Percentiles rank a stretch among this genome's conserved stretches.
phyloP scores from a whole-genome alignment of 1,284 basidiomycete genomes.

The Fomitiporia mediterranea region DNA sequence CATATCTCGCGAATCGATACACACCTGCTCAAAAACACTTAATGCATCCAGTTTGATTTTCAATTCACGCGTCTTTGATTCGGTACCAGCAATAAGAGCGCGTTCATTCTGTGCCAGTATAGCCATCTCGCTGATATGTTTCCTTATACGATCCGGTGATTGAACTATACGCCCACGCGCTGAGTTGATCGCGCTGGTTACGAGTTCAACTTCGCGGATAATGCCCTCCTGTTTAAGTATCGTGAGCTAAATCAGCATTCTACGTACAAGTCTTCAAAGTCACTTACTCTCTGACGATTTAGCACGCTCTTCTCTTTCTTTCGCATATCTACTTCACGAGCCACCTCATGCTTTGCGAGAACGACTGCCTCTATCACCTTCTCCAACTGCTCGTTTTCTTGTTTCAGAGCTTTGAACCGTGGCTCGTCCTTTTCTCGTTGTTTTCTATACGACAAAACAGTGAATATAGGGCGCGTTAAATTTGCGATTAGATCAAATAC shows the following conservation, averaged over 20 bases:
- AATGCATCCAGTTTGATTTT: slow-evolving; percentile 69
- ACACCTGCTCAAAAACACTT: slow-evolving; percentile 69
- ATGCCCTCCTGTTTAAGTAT: slow-evolving; percentile 46
- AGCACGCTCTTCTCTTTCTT: slow-evolving; percentile 62
- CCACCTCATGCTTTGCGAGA: slow-evolving; percentile 53
- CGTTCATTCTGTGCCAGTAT: slow-evolving; percentile 56
- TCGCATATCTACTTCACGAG: slow-evolving; percentile 58
- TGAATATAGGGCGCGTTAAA: neutral
- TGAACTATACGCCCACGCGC: slow-evolving; percentile 75
- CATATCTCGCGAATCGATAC: neutral
- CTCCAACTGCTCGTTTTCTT: slow-evolving; percentile 58
- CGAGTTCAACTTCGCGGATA: slow-evolving; percentile 49
- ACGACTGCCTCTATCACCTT: slow-evolving; percentile 63
- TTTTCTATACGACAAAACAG: slow-evolving; percentile 37
- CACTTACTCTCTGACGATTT: slow-evolving; percentile 48
- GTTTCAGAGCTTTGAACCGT: slow-evolving; percentile 52
- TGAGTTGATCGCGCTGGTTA: slow-evolving; percentile 54
- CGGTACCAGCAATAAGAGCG: slow-evolving; percentile 52
- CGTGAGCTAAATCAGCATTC: neutral
- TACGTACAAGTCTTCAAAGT: neutral
- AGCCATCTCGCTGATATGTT: slow-evolving; percentile 71
- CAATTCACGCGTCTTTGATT: slow-evolving; percentile 70
- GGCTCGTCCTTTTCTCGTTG: slow-evolving; percentile 71
- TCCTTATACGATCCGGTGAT: slow-evolving; percentile 81
- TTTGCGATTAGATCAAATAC: slow-evolving; percentile 27